These are phyloP conservation scores for Tylopilus felleus DNA, from an alignment of 768 basidiomycete genomes.

Conservation along the genomic window DNA sequence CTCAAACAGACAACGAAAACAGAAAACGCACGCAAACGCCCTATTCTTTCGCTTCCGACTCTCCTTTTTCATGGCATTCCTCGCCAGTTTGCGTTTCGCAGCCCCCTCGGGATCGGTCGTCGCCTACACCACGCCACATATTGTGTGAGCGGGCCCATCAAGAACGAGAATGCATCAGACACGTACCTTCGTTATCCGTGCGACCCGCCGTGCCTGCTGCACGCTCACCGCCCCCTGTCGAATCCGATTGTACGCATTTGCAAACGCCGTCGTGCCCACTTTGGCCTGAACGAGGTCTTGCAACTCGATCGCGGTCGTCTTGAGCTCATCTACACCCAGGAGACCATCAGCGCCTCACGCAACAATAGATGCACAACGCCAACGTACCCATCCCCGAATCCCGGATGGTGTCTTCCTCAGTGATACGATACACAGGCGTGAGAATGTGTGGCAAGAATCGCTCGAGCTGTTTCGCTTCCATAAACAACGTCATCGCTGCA, in stretches of 20 bases:
- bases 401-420: slow-evolving; percentile 81
- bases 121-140: slow-evolving; percentile 42
- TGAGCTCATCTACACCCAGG: slow-evolving; percentile 67
- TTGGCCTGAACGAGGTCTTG: slow-evolving; percentile 84
- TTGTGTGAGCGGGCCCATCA: too few species aligned
- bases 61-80: slow-evolving; percentile 78
- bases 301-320: slow-evolving; percentile 74
- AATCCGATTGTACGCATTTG: slow-evolving; percentile 74
- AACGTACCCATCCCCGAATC: slow-evolving; percentile 74
- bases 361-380: not conserved
- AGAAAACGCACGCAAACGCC: slow-evolving; percentile 51
- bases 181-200: slow-evolving; percentile 48
- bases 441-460: slow-evolving; percentile 80
- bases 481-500: slow-evolving; percentile 79
- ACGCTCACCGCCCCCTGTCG: slow-evolving; percentile 66
- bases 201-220: slow-evolving; percentile 68
- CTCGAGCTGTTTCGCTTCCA: slow-evolving; percentile 58
- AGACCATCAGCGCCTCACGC: slow-evolving; percentile 1
- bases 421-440: slow-evolving; percentile 80
- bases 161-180: too few species aligned
- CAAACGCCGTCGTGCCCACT: slow-evolving; percentile 86
- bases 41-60: slow-evolving; percentile 75
- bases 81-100: slow-evolving; percentile 68
- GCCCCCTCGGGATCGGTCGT: slow-evolving; percentile 73
- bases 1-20: not conserved